Evolutionary conservation across 1,139 yeast genomes (phyloP), one percentile per base, ranked within the genome.

Genomic region (Hemisphaericaspora xylanilytica): DNA sequence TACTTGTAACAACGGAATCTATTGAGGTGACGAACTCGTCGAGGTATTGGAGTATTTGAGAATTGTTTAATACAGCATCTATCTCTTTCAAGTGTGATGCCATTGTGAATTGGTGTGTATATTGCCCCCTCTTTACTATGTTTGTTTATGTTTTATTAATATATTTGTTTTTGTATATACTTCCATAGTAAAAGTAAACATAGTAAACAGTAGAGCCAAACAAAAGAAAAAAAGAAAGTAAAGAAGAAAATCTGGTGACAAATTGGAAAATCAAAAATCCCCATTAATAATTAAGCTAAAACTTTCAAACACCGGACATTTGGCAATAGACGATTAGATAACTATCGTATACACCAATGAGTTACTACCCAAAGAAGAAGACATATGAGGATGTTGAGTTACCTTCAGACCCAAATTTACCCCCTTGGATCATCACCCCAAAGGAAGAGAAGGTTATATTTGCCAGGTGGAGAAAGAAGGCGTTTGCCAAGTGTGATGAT

Each of bases 341-440:
- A 29, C 26, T 8, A 22, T 6, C 8, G 6, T 6, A 6, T 20
- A 20, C 22, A 20, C 22, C 8, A 20, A 14, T 27, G 26, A 36
- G 21, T 27, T 9, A 22, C 30, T 20, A 28, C 9, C 28, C 35
- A 38, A n/a, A 22, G 11, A 37, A 69, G 49, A 68, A 68, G 45
- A 56, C 68, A 14, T 67, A 55, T 46, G 70, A 65, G 28, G 72
- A 65, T 33, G 61, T 67, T 6, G 71, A 67, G 28, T 59, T 71
- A 35, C 74, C 70, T 32, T 59, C 71, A 9, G 68, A 71, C 50
- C 75, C 75, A 21, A 65, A 63, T 48, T 61, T 85, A 32, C 96
- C 96, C 1, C 69, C 80, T 11, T 89, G 97, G 97, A 77, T 87
- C 51, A 69, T 89, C 30, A 80, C 94, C 0, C 96, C 96, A 3